Evolutionary conservation across 441 rosid species (phyloP).

Genomic region (Manihot esculenta): DNA sequence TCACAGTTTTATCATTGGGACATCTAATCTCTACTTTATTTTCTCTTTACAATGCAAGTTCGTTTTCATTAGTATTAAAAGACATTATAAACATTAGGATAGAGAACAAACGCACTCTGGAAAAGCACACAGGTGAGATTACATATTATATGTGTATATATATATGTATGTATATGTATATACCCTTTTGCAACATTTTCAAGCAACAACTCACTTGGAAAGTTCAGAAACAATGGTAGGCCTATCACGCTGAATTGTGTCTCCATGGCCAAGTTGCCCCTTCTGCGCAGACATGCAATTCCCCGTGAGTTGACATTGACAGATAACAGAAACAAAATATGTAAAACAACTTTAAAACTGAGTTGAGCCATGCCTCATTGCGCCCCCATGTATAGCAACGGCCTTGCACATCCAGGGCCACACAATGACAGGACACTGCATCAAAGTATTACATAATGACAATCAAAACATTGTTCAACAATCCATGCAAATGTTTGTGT

Average conservation of each 20-base stretch:
- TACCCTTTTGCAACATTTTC: too few relatives aligned
- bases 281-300: conserved; percentile 53
- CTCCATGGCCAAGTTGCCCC: conserved; percentile 98
- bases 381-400: conserved; percentile 99
- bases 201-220: conserved; percentile 54
- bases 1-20: too few relatives aligned
- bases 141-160: too few relatives aligned
- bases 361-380: conserved; percentile 63
- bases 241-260: conserved; percentile 80
- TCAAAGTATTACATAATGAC: not conserved
- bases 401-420: conserved; percentile 92
- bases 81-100: too few relatives aligned
- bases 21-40: too few relatives aligned
- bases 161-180: too few relatives aligned
- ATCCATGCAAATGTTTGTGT: too few relatives aligned
- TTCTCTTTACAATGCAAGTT: too few relatives aligned
- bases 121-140: too few relatives aligned
- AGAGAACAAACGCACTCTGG: too few relatives aligned
- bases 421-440: conserved; percentile 94
- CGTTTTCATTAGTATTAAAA: too few relatives aligned
- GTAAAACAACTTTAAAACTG: conserved; percentile 1
- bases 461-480: not conserved
- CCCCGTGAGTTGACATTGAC: conserved; percentile 19
- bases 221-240: conserved; percentile 93
- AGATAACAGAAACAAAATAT: not conserved